Evolutionary conservation across 805 yeast species (phyloP), one percentile per base, ranked within the genome.

Genomic region (Pichia manshurica): DNA sequence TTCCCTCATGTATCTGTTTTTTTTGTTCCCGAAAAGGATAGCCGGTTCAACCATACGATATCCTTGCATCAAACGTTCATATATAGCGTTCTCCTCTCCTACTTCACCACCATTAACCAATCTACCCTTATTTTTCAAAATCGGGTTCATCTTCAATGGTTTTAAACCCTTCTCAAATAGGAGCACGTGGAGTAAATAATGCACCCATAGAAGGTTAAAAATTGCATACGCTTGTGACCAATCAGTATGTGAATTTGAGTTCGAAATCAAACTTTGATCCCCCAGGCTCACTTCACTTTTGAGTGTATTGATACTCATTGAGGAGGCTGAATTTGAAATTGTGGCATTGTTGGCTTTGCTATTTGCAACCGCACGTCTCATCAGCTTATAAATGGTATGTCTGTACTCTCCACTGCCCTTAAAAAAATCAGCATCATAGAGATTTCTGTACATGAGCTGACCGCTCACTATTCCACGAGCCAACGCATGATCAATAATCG

Each of bases 191-290:
- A 73, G 68, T n/a, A 84, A 49, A 56, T 81, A 82, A 54, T 80
- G 81, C 39, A 83, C 63, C 90, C 90, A 83, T 29, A 75, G 57
- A 16, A 82, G 59, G 56, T 82, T 84, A 25, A 82, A 80, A 32
- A 63, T 64, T 4, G 79, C 75, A 42, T 68, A 65, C 48, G 62
- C 66, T 19, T 55, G 51, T 2, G 77, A 65, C 80, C 85, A 79
- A 19, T 49, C 52, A n/a, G 21, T 22, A 25, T 25, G 29, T 25
- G 29, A 25, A 10, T 10, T 10, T 7, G 29, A 25, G 29, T 25
- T 25, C 15, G 22, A 25, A 2, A 23, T 20, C n/a, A 6, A 22
- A 13, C 20, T 12, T 23, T 32, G 20, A 4, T 38, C 42, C 10
- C 12, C 21, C 7, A 23, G 6, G 32, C 16, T 44, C 23, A 7